phyloP scores from a whole-genome alignment of 2,329 filamentous ascomycete species.

The Trichoderma asperellum region DNA sequence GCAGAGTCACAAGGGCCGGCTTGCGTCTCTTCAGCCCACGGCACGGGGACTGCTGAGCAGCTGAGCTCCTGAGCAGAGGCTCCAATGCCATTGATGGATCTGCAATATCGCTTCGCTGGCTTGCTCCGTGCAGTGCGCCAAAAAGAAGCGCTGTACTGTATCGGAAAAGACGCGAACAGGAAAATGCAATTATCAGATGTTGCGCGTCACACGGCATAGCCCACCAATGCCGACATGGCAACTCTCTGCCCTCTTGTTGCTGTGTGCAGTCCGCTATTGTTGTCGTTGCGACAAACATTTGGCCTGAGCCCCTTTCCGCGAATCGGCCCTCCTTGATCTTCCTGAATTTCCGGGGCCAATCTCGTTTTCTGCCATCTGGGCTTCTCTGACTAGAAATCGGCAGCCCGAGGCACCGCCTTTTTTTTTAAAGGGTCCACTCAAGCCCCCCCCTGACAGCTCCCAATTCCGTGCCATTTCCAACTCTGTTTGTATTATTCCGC shows the following conservation, averaged over 20 bases:
- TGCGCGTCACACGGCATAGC: slow-evolving; percentile 9
- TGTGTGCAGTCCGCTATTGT: neutral
- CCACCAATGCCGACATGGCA: neutral
- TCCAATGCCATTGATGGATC: slow-evolving; percentile 1
- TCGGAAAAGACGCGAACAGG: neutral
- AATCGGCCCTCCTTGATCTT: slow-evolving; percentile 18
- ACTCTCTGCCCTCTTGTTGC: neutral
- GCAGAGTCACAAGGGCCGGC: slow-evolving; percentile 14
- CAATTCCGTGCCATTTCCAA: neutral
- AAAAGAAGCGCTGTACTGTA: neutral
- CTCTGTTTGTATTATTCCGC: neutral
- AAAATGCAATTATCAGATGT: slow-evolving; percentile 24
- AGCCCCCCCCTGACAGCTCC: slow-evolving; percentile 16
- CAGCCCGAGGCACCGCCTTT: slow-evolving; percentile 8
- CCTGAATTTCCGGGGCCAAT: slow-evolving; percentile 22
- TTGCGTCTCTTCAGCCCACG: neutral
- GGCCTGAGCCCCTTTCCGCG: slow-evolving; percentile 22
- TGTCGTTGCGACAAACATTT: neutral
- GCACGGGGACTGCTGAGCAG: neutral
- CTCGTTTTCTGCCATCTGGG: slow-evolving; percentile 6
- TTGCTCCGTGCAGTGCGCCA: neutral
- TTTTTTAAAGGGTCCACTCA: slow-evolving; percentile 14
- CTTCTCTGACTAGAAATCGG: neutral
- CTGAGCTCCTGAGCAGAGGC: slow-evolving; percentile 6
- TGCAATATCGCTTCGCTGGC: slow-evolving; percentile 7